Base-by-base conservation (phyloP, 2,329 filamentous ascomycete species). In the Penicillium italicum region DNA sequence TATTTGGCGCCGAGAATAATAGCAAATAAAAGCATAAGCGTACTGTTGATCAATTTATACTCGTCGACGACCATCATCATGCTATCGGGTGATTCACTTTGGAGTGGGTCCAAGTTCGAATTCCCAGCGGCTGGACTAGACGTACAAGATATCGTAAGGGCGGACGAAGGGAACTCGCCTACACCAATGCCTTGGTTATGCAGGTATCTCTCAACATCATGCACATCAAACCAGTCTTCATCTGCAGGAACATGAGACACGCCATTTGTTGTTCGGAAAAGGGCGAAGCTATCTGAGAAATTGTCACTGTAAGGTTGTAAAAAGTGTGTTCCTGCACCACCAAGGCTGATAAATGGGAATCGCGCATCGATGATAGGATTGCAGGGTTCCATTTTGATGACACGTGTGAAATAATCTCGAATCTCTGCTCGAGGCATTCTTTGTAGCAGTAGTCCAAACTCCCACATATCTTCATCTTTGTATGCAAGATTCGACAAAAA, bases 181-280 rank as follows among this genome's bases (percentile, higher is more conserved):
- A 42, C n/a, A 14, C 5, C 6, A n/a, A 54, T 50, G 2, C 55
- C 55, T 43, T 53, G 53, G 10, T 50, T 50, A 12, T 50, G 33
- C 33, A 64, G 30, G 43, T 57, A 64, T 9, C 58, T 57, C 31
- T 65, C 62, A 3, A 65, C 43, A 47, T 65, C 63, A 41, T 58
- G 53, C 11, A 56, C 49, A 46, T 65, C 63, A 33, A 62, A 64
- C 63, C 63, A 65, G 22, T 64, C 55, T 31, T 62, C 52, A 18
- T 57, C 56, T 4, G 52, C 47, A 33, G 30, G 30, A 51, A 59
- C 7, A 24, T 50, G 20, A 24, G n/a, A 38, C 10, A 59, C 49
- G 1, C 59, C 59, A 43, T 61, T 61, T 12, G 59, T 50, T 40
- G 7, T 52, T 36, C 52, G 50, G 12, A 61, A 53, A 2, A 28